phyloP scores from a whole-genome alignment of 345 rosid genomes.

The Acer yangbiense region DNA sequence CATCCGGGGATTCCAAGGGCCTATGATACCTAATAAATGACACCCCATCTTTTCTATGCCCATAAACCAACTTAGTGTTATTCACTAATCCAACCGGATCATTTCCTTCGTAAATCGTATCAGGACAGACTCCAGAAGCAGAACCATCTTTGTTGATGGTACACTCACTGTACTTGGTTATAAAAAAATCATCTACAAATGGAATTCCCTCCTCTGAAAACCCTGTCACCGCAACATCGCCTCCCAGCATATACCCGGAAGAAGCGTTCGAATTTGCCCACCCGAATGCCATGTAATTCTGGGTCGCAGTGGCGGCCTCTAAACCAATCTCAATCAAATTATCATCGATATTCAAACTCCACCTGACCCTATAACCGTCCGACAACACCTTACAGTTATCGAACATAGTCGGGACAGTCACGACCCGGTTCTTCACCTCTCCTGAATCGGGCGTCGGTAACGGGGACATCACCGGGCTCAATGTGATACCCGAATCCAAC shows the following conservation, averaged over 20 bases:
- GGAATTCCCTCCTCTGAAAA: slow-evolving; percentile 76
- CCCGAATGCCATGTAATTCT: slow-evolving; percentile 92
- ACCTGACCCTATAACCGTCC: slow-evolving; percentile 60
- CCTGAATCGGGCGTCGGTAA: slow-evolving; percentile 32
- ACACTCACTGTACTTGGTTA: slow-evolving; percentile 73
- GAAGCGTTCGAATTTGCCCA: slow-evolving; percentile 69
- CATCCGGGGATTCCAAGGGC: slow-evolving; percentile 58
- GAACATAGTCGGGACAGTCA: slow-evolving; percentile 64
- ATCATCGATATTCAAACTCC: slow-evolving; percentile 66
- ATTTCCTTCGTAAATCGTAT: slow-evolving; percentile 55
- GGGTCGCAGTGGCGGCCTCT: slow-evolving; percentile 63
- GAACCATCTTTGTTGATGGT: slow-evolving; percentile 55
- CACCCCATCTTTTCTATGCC: slow-evolving; percentile 93
- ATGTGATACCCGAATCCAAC: slow-evolving; percentile 9
- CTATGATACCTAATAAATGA: slow-evolving; percentile 82
- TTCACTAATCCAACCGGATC: slow-evolving; percentile 59
- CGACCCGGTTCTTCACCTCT: slow-evolving; percentile 25
- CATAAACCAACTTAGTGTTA: slow-evolving; percentile 70
- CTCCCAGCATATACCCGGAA: slow-evolving; percentile 60
- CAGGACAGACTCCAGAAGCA: slow-evolving; percentile 88
- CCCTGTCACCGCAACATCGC: slow-evolving; percentile 81
- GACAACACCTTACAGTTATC: slow-evolving; percentile 79
- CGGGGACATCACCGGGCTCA: slow-evolving; percentile 36
- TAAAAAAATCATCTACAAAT: slow-evolving; percentile 82
- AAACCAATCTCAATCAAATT: slow-evolving; percentile 74